Evolutionary conservation across 225 moss, liverwort and hornwort genomes (phyloP).

Genomic region (Pleurozium schreberi): DNA sequence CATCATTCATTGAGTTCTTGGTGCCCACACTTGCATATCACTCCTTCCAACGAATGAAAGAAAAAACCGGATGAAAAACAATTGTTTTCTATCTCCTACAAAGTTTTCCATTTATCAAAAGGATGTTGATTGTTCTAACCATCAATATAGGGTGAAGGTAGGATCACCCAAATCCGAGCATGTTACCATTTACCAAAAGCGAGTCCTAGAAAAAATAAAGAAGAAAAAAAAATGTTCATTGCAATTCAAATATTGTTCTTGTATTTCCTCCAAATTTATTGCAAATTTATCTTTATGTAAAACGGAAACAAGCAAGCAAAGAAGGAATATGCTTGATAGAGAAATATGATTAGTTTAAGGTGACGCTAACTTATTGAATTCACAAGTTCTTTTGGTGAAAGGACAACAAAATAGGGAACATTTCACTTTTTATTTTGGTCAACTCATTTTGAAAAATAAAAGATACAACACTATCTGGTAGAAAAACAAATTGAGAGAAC

Average conservation of each 20-base stretch:
- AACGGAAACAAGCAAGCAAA: no score
- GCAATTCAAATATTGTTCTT: not conserved
- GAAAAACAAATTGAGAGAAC: no score
- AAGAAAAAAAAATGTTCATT: not conserved
- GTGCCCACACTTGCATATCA: not conserved
- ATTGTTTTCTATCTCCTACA: not conserved
- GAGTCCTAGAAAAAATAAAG: not conserved
- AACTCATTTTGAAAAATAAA: no score
- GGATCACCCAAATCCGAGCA: not conserved
- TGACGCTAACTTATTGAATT: not conserved
- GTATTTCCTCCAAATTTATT: no score
- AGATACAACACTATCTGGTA: no score
- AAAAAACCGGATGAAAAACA: not conserved
- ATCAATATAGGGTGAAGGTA: not conserved
- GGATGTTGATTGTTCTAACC: no score
- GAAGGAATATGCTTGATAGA: no score
- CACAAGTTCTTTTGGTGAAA: no score
- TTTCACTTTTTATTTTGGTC: no score
- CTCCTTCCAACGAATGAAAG: not conserved
- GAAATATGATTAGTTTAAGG: accelerated
- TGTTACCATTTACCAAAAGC: not conserved
- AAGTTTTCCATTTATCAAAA: not conserved
- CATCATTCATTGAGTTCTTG: not conserved
- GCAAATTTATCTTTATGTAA: accelerated
- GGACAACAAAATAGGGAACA: no score